Evolutionary conservation across 371 early-diverging fungal genomes (phyloP), one percentile per base, ranked within the genome.

Genomic region (Mucor saturninus): DNA sequence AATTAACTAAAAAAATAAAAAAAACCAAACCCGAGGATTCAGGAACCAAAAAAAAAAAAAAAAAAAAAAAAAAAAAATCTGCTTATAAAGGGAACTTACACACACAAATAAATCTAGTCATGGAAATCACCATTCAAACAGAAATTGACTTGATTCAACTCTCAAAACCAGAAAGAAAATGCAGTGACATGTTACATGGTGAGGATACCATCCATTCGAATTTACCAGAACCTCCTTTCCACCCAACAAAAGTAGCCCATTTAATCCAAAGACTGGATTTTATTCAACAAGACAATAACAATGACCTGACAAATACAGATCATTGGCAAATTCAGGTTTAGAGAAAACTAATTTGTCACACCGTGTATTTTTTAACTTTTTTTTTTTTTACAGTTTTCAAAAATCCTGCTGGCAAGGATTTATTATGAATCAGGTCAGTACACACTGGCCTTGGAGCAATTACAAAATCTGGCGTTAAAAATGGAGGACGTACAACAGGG

Each of bases 401-500:
- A 74, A 51, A 72, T 82, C 38, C 52, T 81, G 30, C 51, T 80
- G 50, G 79, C 74, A 28, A 66, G 77, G 39, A 64, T 77, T 10
- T 72, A 75, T 59, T 78, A 66, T 71, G 76, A 73, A 45, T 67
- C 62, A 26, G 77, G 74, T 3, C 51, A 53, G 35, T 74, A 73
- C 45, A 59, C 50, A 45, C 71, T 73, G 40, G 72, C 79, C 6
- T 58, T 77, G 8, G 60, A 63, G 8, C 51, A 67, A 2, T 63
- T 82, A 37, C 65, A 72, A 35, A 54, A 68, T 26, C 51, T 77
- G 45, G 74, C 69, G 14, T 56, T 75, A 38, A 60, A 70, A 14
- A 42, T 69, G 8, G 76, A 75, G 55, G 75, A 73, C 52, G 80
- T 70, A 6, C 49, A 61, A 1, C 48, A 71, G 5, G 86, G 88